Evolutionary conservation across 306 rosid genomes (phyloP), one percentile per base, ranked within the genome.

Genomic region (Vicia sativa): DNA sequence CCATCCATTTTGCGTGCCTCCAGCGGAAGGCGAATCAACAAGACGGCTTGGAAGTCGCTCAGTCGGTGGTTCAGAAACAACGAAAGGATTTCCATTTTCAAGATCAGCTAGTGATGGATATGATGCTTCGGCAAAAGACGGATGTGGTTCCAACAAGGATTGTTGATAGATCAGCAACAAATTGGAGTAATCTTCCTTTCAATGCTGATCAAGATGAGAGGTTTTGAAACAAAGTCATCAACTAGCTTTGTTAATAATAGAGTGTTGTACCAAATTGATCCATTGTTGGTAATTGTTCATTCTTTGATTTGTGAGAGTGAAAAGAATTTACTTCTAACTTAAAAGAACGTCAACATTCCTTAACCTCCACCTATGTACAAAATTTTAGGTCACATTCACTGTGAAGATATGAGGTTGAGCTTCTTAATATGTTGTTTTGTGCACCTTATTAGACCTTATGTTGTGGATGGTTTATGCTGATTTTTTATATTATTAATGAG

Each of bases 41-140:
- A 85, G 91, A 74, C 69, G 80, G 69, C 83, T 88, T 0, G 78
- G 84, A 0, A 86, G 88, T 68, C 77, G 86, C 37, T 84, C 92
- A 15, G 75, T 73, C 0, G 52, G 78, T 12, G 78, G 83, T 37
- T 63, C 72, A 25, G 77, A 81, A 28, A 79, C 72, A 41, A 85
- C 71, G 50, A 83, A 68, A 58, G 93, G 78, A 74, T 72, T 89
- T 54, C 96, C 92, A 2, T 67, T 86, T 56, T 88, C 97, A 15
- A 87, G 96, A 82, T 93, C 99, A 23, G 87, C 97, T 7, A 93
- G 99, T 74, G 99, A 93, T 78, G 99, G 99, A 1, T 93, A 93
- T 53, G 99, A 93, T 26, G 97, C 99, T 2, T 93, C 99, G 99
- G 99, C 3, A 97, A 97, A 93, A 74, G 99, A 93, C 12, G 90